Evolutionary conservation across 371 early-diverging fungal genomes (phyloP), one percentile per base, ranked within the genome.

Genomic region (Mucor mucedo): DNA sequence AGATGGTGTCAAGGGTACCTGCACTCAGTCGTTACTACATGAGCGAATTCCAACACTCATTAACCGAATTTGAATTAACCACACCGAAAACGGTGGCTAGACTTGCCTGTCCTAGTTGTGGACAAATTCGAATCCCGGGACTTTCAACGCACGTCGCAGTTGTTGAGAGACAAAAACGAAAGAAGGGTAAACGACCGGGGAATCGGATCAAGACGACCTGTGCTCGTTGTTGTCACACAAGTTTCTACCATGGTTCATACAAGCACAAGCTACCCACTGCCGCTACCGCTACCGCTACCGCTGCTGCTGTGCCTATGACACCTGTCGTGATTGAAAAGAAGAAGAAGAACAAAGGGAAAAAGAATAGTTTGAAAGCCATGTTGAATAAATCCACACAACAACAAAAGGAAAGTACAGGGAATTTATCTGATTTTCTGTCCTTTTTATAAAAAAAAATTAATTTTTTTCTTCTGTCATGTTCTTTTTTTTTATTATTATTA

Each of bases 361-460:
- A 81, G 73, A 81, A 78, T 58, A 73, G 68, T 30, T 41, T 81
- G 27, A 75, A 77, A 28, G 73, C 75, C 9, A 49, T 81, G 50
- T 39, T 77, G 27, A 67, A 71, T 8, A 77, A 68, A 48, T 70
- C 72, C 2, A 67, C 74, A 62, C 38, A 55, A 52, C 33, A 32
- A 52, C 28, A 52, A 16, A 50, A 16, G 16, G 14, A 41, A 13
- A 44, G 49, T 39, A 28, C 40, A 35, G 30, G 54, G 21, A 42
- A 58, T n/a, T 60, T 73, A 11, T 53, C 64, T 42, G 80, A 79
- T 48, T 76, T 76, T 41, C 62, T 79, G 41, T 76, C 75, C 4
- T 72, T 71, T 2, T 65, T 78, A 47, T 77, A 64, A 62, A 14
- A 40, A 33, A 29, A 42, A 40, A 33, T 35, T 35, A 7, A 5